Evolutionary conservation across 805 yeast genomes (phyloP).

Genomic region (Schwanniomyces yamadae): DNA sequence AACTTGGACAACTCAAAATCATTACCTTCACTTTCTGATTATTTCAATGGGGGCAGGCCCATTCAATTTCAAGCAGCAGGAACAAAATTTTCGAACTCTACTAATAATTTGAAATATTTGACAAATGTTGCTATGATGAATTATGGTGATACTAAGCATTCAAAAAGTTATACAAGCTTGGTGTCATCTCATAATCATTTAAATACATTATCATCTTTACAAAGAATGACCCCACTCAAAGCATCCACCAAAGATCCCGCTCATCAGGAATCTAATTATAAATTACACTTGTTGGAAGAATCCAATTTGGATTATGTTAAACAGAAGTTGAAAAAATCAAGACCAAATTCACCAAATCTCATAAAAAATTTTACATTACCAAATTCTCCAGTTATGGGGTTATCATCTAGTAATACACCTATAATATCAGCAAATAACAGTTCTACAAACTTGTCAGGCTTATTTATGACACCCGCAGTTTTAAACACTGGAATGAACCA

Average conservation of each 20-base stretch:
- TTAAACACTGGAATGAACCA: conserved; percentile 6
- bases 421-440: conserved; percentile 41
- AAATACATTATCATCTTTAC: conserved; percentile 48
- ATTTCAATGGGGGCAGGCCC: conserved; percentile 27
- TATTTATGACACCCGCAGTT: conserved; percentile 32
- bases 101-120: conserved; percentile 22
- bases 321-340: conserved; percentile 43
- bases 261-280: conserved; percentile 13
- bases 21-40: conserved; percentile 51
- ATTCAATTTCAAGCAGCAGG: conserved; percentile 10
- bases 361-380: conserved; percentile 38
- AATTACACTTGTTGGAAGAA: conserved; percentile 31
- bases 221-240: conserved; percentile 61
- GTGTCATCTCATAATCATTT: conserved; percentile 19
- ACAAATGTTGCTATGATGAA: conserved; percentile 20
- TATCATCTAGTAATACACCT: conserved; percentile 40
- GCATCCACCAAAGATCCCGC: conserved; percentile 5
- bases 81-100: conserved; percentile 8
- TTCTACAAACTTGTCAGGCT: conserved; percentile 36
- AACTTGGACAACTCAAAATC: conserved; percentile 43
- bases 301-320: conserved; percentile 49
- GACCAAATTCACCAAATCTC: conserved; percentile 49
- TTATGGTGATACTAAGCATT: conserved; percentile 5
- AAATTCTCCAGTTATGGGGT: conserved; percentile 43
- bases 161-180: conserved; percentile 15